A percentile compares a stretch with the other conserved stretches of the same genome.
These are phyloP conservation scores for Trichoderma sp. DNA, from an alignment of 2,329 filamentous ascomycete genomes.

Conservation along the genomic window DNA sequence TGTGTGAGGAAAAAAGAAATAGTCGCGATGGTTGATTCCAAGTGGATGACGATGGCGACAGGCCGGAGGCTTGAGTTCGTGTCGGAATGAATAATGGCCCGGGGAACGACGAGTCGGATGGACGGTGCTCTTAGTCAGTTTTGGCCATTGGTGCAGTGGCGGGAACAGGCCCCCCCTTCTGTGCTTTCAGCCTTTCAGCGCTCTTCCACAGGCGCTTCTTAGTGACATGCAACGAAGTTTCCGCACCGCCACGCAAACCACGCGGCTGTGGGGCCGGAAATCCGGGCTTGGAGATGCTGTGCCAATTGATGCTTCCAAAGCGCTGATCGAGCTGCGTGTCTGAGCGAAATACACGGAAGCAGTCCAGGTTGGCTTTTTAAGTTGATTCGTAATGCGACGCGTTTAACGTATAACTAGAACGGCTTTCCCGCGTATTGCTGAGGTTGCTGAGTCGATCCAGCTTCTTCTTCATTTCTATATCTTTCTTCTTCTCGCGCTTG, in stretches of 20 bases:
- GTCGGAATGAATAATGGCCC: background rate
- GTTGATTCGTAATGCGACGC: conserved; percentile 1
- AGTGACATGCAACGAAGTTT: background rate
- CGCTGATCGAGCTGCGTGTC: too few species aligned
- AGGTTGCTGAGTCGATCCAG: background rate
- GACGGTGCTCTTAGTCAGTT: background rate
- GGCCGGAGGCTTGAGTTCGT: background rate
- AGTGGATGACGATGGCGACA: conserved; percentile 21
- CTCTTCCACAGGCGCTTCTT: background rate
- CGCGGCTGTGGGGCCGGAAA: conserved; percentile 28
- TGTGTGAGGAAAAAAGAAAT: background rate
- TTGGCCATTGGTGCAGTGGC: conserved; percentile 1
- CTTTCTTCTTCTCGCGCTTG: background rate
- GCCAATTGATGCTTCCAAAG: background rate
- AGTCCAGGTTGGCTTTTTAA: background rate
- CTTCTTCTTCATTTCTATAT: background rate
- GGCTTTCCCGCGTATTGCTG: background rate
- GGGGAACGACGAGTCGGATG: background rate
- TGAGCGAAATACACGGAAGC: background rate
- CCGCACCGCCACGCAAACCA: conserved; percentile 32
- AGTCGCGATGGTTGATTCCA: background rate
- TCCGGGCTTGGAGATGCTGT: conserved; percentile 20
- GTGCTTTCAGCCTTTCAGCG: conserved; percentile 10
- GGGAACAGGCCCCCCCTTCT: background rate
- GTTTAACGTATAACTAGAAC: background rate